Conservation (phyloP, 2,329 filamentous ascomycete species). For the Aspergillus eucalypticola region DNA sequence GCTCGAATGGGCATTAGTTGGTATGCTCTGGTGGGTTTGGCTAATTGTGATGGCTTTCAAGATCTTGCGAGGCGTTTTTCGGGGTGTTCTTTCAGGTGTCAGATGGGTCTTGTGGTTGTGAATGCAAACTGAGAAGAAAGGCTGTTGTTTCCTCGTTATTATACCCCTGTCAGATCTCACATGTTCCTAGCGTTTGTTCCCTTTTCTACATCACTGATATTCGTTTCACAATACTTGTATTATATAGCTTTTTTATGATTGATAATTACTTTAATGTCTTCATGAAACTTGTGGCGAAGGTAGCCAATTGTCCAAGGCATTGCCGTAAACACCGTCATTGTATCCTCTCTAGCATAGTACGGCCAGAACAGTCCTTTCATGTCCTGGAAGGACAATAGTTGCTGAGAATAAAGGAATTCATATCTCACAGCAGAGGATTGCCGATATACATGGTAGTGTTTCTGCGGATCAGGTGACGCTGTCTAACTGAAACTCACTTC, state of each 20-base stretch:
- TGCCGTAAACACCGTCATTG: too few relatives aligned
- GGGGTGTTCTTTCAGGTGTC: conserved; percentile 60
- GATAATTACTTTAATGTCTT: not conserved
- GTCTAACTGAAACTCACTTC: not conserved
- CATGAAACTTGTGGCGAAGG: not conserved
- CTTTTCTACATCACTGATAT: not conserved
- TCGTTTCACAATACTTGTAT: not conserved
- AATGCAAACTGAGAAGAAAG: conserved; percentile 12
- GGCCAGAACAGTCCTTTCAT: not conserved
- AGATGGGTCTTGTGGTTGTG: conserved; percentile 83
- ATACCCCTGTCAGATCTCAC: conserved; percentile 1
- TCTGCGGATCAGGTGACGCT: not conserved
- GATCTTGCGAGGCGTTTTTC: conserved; percentile 63
- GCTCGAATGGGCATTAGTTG: conserved; percentile 84
- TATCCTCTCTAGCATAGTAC: too few relatives aligned
- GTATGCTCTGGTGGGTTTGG: conserved; percentile 94
- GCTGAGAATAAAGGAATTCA: not conserved
- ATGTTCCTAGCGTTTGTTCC: not conserved
- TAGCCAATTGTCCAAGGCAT: not conserved
- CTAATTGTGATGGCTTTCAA: conserved; percentile 77
- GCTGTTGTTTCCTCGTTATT: not conserved
- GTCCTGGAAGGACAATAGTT: not conserved
- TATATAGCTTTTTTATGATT: not conserved
- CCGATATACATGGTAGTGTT: not conserved
- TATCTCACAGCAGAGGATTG: not conserved